A percentile compares a stretch with the other conserved stretches of the same genome.
Conservation (phyloP, 331 rosid genomes). For the Malus hybrid region DNA sequence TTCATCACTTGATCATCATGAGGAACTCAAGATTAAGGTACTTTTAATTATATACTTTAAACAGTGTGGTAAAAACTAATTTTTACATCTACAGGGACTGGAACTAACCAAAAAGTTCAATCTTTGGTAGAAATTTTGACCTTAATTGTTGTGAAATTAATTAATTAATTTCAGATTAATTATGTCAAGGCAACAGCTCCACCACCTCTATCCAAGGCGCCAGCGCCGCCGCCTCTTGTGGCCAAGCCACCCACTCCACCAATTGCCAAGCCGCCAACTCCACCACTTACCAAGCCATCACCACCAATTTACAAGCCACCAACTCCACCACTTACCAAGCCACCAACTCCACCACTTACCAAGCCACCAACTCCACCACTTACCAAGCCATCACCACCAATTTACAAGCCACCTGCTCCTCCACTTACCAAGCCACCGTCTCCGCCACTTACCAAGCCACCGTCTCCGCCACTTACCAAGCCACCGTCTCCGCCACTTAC, state of each 20-base stretch:
- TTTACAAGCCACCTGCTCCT: neutral
- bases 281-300: neutral
- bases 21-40: slow-evolving; percentile 10
- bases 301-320: no score
- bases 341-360: neutral
- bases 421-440: neutral
- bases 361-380: neutral
- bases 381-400: neutral
- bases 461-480: no score
- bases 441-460: no score
- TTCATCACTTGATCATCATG: neutral
- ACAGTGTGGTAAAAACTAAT: neutral
- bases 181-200: neutral
- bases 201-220: no score
- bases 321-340: neutral
- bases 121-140: neutral
- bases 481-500: neutral
- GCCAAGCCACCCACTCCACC: slow-evolving; percentile 4
- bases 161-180: slow-evolving; percentile 1
- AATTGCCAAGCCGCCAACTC: slow-evolving; percentile 1
- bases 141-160: neutral
- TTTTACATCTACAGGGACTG: no score
- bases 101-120: neutral
- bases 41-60: neutral
- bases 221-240: slow-evolving; percentile 1